Base-by-base conservation (phyloP, 2,329 filamentous ascomycete species). In the Ophiostoma quercus region DNA sequence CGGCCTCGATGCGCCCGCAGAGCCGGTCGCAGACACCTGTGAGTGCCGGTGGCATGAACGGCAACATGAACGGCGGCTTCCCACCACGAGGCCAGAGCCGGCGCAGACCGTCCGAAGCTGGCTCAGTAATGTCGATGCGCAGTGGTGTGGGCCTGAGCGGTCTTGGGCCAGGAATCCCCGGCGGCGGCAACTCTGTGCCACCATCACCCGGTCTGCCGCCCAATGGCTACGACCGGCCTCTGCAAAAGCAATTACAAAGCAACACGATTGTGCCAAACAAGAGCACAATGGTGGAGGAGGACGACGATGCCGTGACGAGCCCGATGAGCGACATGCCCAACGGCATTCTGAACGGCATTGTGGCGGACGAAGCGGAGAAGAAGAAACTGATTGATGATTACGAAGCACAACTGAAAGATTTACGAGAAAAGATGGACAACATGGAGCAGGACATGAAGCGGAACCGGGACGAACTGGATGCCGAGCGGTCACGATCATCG, bases 221-320 rank as follows among this genome's bases (percentile, higher is more conserved):
- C 66, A 87, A 88, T 75, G 88, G 90, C 68, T 90, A 88, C 73
- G 89, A 90, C 60, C 85, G 92, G 65, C 94, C 94, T 4, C 87
- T 92, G 74, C 90, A 92, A 19, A 97, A 96, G 77, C 93, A 93
- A 51, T 93, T 96, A 74, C 94, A 97, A 77, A 94, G 91, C 77
- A 98, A 96, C 77, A 98, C 93, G 0, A 96, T 98, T 75, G 91
- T 98, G 54, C 95, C 95, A 0, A 98, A 97, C 77, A 99, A 98
- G 81, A 96, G 94, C 76, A 97, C 92, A 0, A 94, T 98, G 89
- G 88, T 98, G 1, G 95, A 99, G 78, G 95, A 98, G 77, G 94
- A 96, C 74, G 93, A 96, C 74, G 92, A 92, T 68, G 73, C 19
- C 29, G 63, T 71, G 51, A 41, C 75, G 34, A 78, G 76, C 69